Evolutionary conservation across 2,329 filamentous ascomycete genomes (phyloP).

Genomic region (Fonsecaea erecta): DNA sequence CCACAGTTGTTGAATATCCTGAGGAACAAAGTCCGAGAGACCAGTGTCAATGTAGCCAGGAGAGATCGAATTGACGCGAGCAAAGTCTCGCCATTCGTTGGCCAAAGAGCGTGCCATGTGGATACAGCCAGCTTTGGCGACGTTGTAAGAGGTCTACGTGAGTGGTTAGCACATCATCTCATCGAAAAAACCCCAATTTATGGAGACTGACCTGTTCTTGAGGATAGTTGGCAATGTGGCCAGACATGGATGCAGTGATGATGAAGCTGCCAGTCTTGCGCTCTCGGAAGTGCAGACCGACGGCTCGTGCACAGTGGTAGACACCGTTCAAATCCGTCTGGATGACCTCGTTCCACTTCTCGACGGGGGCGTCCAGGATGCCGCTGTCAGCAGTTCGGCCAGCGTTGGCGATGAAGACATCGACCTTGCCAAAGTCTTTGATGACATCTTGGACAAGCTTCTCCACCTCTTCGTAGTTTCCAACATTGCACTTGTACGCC

Average conservation of each 20-base stretch:
- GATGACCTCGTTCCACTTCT: conserved; percentile 77
- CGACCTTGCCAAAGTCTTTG: conserved; percentile 72
- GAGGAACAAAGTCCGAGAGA: conserved; percentile 65
- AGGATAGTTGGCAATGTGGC: conserved; percentile 61
- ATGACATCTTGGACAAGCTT: conserved; percentile 64
- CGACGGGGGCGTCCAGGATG: conserved; percentile 70
- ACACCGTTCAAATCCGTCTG: conserved; percentile 84
- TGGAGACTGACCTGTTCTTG: conserved; percentile 61
- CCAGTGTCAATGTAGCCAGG: conserved; percentile 72
- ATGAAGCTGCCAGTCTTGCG: conserved; percentile 67
- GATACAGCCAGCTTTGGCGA: conserved; percentile 69
- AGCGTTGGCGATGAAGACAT: conserved; percentile 71
- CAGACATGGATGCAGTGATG: conserved; percentile 68
- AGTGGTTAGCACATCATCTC: neutral
- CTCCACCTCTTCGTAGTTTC: conserved; percentile 61
- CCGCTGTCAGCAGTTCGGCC: conserved; percentile 71
- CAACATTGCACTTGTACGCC: conserved; percentile 69
- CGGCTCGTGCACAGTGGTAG: conserved; percentile 84
- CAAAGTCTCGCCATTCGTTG: conserved; percentile 72
- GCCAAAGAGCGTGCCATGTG: conserved; percentile 67
- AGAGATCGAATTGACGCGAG: conserved; percentile 70
- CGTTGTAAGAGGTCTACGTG: conserved; percentile 61
- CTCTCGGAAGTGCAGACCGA: conserved; percentile 77
- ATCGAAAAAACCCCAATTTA: conserved; percentile 39
- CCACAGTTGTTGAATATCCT: conserved; percentile 63